A percentile compares a stretch with the other conserved stretches of the same genome.
Conservation (phyloP, 768 basidiomycete genomes). For the Inosperma sp. region DNA sequence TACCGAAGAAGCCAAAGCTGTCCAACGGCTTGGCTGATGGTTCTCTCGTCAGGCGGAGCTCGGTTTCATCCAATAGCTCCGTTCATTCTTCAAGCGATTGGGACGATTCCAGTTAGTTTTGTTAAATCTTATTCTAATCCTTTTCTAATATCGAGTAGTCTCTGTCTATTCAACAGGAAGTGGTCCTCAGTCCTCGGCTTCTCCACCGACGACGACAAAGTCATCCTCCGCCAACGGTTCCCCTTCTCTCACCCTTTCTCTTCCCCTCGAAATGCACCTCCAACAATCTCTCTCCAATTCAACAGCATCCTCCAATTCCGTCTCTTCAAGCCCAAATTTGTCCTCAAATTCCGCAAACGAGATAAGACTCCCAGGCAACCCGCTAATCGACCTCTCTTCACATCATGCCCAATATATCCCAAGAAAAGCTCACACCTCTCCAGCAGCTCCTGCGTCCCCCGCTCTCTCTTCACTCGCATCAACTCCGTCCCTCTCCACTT, state of each 20-base stretch:
- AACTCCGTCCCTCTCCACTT: background rate
- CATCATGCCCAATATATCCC: too few relatives aligned
- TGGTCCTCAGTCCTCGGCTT: constrained; percentile 52
- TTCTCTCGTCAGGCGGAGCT: constrained; percentile 48
- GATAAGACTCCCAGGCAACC: too few relatives aligned
- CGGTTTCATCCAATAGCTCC: constrained; percentile 57
- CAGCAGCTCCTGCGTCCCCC: constrained; percentile 34
- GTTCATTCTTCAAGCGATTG: constrained; percentile 68
- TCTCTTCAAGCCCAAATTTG: too few relatives aligned
- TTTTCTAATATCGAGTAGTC: constrained; percentile 27
- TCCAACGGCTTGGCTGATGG: constrained; percentile 27
- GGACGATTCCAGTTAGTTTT: constrained; percentile 71
- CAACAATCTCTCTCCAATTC: too few relatives aligned
- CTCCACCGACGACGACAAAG: too few relatives aligned
- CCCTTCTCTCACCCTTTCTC: too few relatives aligned
- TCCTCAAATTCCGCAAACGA: too few relatives aligned
- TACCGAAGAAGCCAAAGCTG: constrained; percentile 36
- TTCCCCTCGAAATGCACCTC: too few relatives aligned
- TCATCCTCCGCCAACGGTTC: too few relatives aligned
- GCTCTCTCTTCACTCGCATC: constrained; percentile 1
- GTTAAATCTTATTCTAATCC: constrained; percentile 13
- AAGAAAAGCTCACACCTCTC: constrained; percentile 63
- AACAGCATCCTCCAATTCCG: too few relatives aligned
- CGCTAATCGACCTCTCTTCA: too few relatives aligned
- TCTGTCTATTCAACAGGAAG: constrained; percentile 57